Evolutionary conservation across 2,329 filamentous ascomycete species (phyloP), one percentile per base, ranked within the genome.

Genomic region (Blastomyces emzantsi): DNA sequence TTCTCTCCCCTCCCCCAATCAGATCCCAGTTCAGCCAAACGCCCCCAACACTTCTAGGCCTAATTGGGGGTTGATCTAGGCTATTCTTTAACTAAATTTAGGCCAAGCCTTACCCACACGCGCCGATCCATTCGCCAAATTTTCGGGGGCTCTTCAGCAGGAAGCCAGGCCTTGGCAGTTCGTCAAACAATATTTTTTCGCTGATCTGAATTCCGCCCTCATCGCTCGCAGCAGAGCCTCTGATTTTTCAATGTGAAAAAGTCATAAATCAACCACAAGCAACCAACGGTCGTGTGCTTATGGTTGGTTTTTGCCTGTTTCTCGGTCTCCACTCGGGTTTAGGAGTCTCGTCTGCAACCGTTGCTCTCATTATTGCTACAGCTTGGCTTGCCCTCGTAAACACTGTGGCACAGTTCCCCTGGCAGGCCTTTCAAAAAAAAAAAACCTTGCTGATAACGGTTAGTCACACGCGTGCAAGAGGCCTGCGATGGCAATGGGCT

Each of bases 51-150:
- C 22, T 9, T 17, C 22, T 52, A n/a, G 51, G 52, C 17, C 30
- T 33, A 9, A 2, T 36, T n/a, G 15, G 33, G 28, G 28, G 52
- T 28, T 9, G 28, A 33, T 36, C 28, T 9, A 36, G 52, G 25
- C 52, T 19, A 33, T 36, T 30, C 30, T 55, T 55, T 55, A 55
- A 55, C 52, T 55, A 55, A 55, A 55, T 55, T 36, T 55, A 55
- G 25, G 52, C 28, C 7, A 3, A 30, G 2, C 28, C 13, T 9
- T 55, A 19, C 25, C 52, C 52, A 55, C 30, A 19, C 28, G 15
- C 17, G 52, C 52, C 25, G 28, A 55, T 55, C 52, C 52, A 17
- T 19, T n/a, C 36, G 52, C 52, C 52, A 33, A 55, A 22, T 49
- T 25, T n/a, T 11, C 47, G 47, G 47, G 47, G 47, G n/a, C 47